A percentile compares a stretch with the other conserved stretches of the same genome.
These are phyloP conservation scores for Pseudocercospora crystallina DNA, from an alignment of 2,329 filamentous ascomycete genomes.

Conservation along the genomic window DNA sequence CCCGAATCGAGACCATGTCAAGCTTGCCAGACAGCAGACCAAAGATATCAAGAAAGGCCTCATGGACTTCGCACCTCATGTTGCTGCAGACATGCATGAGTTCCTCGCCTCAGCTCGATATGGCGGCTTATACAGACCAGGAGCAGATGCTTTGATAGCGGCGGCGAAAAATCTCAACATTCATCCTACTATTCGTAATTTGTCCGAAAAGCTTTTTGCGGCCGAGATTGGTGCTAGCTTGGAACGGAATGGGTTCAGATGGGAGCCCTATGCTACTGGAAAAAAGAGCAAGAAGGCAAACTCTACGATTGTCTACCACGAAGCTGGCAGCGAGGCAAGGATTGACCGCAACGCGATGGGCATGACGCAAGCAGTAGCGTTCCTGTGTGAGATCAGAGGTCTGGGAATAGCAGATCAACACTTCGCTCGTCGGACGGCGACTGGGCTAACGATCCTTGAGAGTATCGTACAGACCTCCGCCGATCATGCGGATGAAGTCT, in stretches of 20 bases:
- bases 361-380: constrained; percentile 36
- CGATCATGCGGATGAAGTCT: constrained; percentile 31
- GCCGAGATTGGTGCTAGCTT: constrained; percentile 35
- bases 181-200: constrained; percentile 33
- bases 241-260: constrained; percentile 30
- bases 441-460: constrained; percentile 37
- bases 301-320: constrained; percentile 29
- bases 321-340: constrained; percentile 39
- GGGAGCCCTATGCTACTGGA: constrained; percentile 37
- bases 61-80: constrained; percentile 34
- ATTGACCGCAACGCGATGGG: constrained; percentile 41
- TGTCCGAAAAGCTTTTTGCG: constrained; percentile 37
- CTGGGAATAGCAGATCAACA: constrained; percentile 38
- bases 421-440: constrained; percentile 35
- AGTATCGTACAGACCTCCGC: constrained; percentile 37
- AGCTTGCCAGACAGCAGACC: constrained; percentile 37
- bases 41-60: constrained; percentile 37
- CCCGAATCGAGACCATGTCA: constrained; percentile 40
- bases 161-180: constrained; percentile 41
- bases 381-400: constrained; percentile 39
- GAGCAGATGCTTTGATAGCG: constrained; percentile 37
- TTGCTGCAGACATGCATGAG: constrained; percentile 41
- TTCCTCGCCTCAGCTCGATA: constrained; percentile 33
- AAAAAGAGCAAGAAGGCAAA: constrained; percentile 24
- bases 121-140: constrained; percentile 34